Percentiles rank a stretch among this genome's conserved stretches.
phyloP scores from a whole-genome alignment of 2,329 filamentous ascomycete species.

The Colletotrichum sp. region DNA sequence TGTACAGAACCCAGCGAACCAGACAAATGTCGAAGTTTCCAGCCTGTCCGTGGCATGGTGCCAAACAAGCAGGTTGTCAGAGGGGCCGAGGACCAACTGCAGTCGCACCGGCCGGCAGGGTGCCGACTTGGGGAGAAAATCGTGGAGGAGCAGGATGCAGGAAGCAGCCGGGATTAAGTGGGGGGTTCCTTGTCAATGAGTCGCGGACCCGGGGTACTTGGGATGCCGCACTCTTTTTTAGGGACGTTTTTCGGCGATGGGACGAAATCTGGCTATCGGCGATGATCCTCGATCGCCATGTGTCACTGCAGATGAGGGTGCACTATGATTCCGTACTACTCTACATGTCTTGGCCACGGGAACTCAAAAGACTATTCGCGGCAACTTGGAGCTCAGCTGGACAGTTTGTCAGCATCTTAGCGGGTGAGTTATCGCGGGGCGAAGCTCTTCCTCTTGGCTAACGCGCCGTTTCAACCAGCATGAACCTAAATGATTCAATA shows the following conservation, averaged over 20 bases:
- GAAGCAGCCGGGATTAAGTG: neutral
- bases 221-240: neutral
- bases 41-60: neutral
- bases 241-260: neutral
- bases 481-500: slow-evolving; percentile 5
- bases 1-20: neutral
- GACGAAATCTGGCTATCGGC: neutral
- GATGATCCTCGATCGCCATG: neutral
- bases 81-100: neutral
- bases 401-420: neutral
- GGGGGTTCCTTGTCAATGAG: neutral
- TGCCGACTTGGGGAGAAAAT: neutral
- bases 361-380: neutral
- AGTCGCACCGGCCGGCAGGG: neutral
- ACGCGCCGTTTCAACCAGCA: neutral
- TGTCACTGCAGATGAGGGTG: neutral
- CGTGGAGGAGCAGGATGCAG: neutral
- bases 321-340: neutral
- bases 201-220: neutral
- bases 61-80: neutral
- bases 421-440: neutral
- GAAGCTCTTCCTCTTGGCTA: neutral
- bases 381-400: neutral
- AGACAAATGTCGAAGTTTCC: neutral
- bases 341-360: neutral